Conservation (phyloP, 495 filamentous ascomycete species). For the Pseudevernia furfuracea region DNA sequence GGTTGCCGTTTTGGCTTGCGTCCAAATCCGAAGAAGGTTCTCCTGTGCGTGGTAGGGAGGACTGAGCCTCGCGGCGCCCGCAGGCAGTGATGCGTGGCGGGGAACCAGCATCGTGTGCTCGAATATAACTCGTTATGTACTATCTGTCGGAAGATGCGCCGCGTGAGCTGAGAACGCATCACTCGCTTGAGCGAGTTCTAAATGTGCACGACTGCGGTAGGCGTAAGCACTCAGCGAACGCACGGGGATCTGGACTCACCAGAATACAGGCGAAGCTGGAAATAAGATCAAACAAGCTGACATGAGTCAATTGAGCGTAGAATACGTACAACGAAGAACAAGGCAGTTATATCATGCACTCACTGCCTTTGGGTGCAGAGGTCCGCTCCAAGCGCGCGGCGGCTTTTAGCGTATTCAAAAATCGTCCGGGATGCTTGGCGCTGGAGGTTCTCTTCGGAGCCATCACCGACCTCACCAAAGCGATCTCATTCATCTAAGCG, state of each 20-base stretch:
- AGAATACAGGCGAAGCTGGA: not conserved
- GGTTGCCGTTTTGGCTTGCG: constrained; percentile 44
- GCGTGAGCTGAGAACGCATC: constrained; percentile 80
- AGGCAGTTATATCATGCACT: not conserved
- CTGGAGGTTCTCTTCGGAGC: no score
- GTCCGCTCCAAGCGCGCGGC: not conserved
- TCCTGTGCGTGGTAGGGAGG: constrained; percentile 28
- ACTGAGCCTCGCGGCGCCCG: not conserved
- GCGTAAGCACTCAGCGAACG: not conserved
- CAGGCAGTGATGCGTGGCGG: constrained; percentile 5
- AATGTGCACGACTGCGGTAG: not conserved
- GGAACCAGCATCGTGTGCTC: constrained; percentile 21
- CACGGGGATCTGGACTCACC: not conserved
- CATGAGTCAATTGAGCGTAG: not conserved
- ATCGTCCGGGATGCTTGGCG: no score
- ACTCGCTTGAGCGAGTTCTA: constrained; percentile 19
- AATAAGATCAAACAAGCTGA: not conserved
- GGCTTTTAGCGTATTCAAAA: no score
- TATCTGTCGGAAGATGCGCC: constrained; percentile 63
- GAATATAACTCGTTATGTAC: constrained; percentile 49
- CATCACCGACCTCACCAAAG: no score
- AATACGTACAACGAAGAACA: not conserved
- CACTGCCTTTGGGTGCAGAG: not conserved
- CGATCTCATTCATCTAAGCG: no score
- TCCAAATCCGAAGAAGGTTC: constrained; percentile 54